Evolutionary conservation across 2,329 filamentous ascomycete species (phyloP).

Genomic region (Cryoendolithus antarcticus): DNA sequence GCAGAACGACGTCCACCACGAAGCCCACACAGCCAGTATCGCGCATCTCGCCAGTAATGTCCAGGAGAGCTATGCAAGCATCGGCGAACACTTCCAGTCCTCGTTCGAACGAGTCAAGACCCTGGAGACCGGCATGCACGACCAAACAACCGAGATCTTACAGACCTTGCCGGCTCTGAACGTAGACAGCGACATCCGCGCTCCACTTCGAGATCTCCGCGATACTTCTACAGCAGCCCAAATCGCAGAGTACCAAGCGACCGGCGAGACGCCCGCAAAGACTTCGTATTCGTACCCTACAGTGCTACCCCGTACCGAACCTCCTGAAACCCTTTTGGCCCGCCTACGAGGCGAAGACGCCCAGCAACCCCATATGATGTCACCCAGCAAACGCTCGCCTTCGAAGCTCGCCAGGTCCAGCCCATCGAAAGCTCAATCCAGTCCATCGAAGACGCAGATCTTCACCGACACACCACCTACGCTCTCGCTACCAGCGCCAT

Average conservation of each 20-base stretch:
- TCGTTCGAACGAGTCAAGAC: slow-evolving; percentile 56
- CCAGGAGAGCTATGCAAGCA: slow-evolving; percentile 58
- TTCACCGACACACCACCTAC: slow-evolving; percentile 21
- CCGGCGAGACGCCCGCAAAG: slow-evolving; percentile 77
- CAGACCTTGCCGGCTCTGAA: slow-evolving; percentile 50
- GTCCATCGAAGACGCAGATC: slow-evolving; percentile 21
- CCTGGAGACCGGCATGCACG: slow-evolving; percentile 55
- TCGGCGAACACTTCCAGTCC: slow-evolving; percentile 57
- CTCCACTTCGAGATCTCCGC: slow-evolving; percentile 60
- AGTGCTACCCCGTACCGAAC: slow-evolving; percentile 62
- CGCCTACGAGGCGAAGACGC: slow-evolving; percentile 32
- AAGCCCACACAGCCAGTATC: slow-evolving; percentile 56
- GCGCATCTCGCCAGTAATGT: slow-evolving; percentile 53
- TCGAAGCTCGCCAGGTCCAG: slow-evolving; percentile 19
- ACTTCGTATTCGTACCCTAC: slow-evolving; percentile 69
- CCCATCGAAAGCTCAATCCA: slow-evolving; percentile 16
- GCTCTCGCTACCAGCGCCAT: slow-evolving; percentile 7
- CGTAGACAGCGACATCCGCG: slow-evolving; percentile 44
- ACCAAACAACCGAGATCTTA: slow-evolving; percentile 42
- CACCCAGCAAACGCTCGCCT: slow-evolving; percentile 22
- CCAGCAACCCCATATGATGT: slow-evolving; percentile 17
- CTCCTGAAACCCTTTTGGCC: slow-evolving; percentile 45
- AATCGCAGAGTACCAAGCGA: slow-evolving; percentile 70
- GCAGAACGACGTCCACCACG: slow-evolving; percentile 69
- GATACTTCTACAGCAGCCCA: slow-evolving; percentile 51